Evolutionary conservation across 23 red algal species (phyloP).

Genomic region (Gracilaria vermiculophylla): DNA sequence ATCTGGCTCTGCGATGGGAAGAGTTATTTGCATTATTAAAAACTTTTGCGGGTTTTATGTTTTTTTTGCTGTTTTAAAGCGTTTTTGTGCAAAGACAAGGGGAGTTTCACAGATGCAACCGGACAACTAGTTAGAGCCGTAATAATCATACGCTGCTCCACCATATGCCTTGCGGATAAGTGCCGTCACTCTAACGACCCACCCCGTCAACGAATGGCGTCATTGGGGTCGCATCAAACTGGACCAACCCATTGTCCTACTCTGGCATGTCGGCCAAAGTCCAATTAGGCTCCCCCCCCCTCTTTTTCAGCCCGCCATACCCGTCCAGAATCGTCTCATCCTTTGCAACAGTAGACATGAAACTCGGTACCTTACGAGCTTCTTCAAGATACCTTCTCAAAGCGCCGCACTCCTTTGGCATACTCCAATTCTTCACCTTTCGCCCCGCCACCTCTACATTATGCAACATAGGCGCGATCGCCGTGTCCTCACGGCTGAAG

Average conservation of each 20-base stretch:
- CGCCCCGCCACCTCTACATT: constrained; percentile 60
- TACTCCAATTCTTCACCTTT: constrained; percentile 47
- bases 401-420: constrained; percentile 55
- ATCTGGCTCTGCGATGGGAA: no score
- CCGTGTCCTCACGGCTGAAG: constrained; percentile 61
- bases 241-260: background rate
- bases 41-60: no score
- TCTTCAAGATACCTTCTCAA: constrained; percentile 36
- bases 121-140: no score
- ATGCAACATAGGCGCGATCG: constrained; percentile 54
- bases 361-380: constrained; percentile 56
- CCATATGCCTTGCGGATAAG: no score
- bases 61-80: no score
- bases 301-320: background rate
- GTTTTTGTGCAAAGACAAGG: no score
- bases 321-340: constrained; percentile 54
- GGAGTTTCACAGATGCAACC: no score
- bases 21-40: no score
- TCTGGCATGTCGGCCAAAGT: constrained; percentile 50
- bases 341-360: constrained; percentile 25
- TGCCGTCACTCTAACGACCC: no score
- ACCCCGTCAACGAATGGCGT: no score
- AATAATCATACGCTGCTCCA: no score
- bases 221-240: background rate
- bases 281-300: background rate